These are phyloP conservation scores for Teunomyces pallodes DNA, from an alignment of 805 yeast species.

Conservation along the genomic window DNA sequence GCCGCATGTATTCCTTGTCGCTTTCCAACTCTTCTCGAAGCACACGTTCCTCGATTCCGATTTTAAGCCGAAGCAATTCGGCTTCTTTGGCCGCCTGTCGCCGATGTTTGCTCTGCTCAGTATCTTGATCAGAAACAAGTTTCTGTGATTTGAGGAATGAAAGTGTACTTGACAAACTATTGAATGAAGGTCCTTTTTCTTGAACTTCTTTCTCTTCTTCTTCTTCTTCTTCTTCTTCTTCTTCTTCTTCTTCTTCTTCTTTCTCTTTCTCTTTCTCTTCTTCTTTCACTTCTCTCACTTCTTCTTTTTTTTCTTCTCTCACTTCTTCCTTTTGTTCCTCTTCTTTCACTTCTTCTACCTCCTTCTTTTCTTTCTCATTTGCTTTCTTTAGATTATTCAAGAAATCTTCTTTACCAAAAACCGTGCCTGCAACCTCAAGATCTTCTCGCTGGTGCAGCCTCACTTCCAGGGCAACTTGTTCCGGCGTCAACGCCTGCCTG, in stretches of 20 bases:
- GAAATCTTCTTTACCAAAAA: conserved; percentile 24
- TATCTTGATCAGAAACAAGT: conserved; percentile 9
- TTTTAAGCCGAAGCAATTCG: conserved; percentile 27
- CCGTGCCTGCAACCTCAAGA: conserved; percentile 20
- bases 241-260: conserved; percentile 17
- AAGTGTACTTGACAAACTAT: conserved; percentile 27
- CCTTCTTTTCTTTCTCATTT: conserved; percentile 8
- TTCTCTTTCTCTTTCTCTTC: conserved; percentile 24
- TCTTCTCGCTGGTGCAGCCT: conserved; percentile 18
- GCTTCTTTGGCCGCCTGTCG: conserved; percentile 26
- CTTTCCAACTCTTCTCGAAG: conserved; percentile 26
- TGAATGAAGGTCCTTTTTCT: background rate
- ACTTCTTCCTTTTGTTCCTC: conserved; percentile 22
- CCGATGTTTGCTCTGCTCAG: conserved; percentile 13
- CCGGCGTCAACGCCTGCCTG: conserved; percentile 27
- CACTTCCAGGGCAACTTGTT: conserved; percentile 39
- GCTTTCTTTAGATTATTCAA: conserved; percentile 16
- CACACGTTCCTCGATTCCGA: conserved; percentile 33
- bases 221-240: background rate
- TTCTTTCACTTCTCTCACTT: conserved; percentile 18
- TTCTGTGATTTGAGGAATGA: conserved; percentile 24
- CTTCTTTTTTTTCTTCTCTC: conserved; percentile 16
- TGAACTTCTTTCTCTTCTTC: background rate
- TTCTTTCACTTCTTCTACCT: conserved; percentile 19
- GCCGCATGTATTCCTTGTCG: conserved; percentile 23